Conservation (phyloP, 495 filamentous ascomycete species). For the Entonaema liquescens region DNA sequence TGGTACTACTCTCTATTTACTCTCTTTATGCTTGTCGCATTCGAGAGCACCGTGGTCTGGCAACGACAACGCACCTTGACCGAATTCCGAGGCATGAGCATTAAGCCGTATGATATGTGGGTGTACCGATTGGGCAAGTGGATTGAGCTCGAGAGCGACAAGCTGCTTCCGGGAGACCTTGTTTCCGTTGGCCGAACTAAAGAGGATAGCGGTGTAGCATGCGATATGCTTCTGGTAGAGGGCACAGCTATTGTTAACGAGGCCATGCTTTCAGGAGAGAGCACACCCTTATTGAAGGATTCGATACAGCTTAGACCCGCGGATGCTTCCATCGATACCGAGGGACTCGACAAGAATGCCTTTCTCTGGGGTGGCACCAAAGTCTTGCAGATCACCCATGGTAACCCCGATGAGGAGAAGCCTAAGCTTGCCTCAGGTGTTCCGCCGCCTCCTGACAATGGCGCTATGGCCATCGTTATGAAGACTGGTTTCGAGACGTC, state of each 20-base stretch:
- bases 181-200: constrained; percentile 95
- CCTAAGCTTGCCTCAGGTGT: constrained; percentile 77
- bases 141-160: constrained; percentile 90
- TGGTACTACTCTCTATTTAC: constrained; percentile 99
- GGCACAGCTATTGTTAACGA: constrained; percentile 98
- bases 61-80: constrained; percentile 95
- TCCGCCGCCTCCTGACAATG: constrained; percentile 80
- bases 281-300: constrained; percentile 95
- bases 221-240: constrained; percentile 94
- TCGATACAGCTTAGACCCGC: constrained; percentile 90
- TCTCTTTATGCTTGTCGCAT: constrained; percentile 95
- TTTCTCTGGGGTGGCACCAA: constrained; percentile 98
- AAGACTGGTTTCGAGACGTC: constrained; percentile 99
- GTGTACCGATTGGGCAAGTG: constrained; percentile 87
- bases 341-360: constrained; percentile 94
- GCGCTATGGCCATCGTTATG: constrained; percentile 90
- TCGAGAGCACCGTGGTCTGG: constrained; percentile 99
- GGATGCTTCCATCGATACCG: constrained; percentile 84
- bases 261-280: constrained; percentile 98
- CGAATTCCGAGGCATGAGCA: constrained; percentile 99
- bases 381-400: constrained; percentile 92
- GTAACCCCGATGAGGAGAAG: constrained; percentile 74
- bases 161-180: constrained; percentile 93
- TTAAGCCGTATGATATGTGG: constrained; percentile 95
- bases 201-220: constrained; percentile 96